Conservation (phyloP, 352 stramenopile genomes). For the Globisporangium spinosum region DNA sequence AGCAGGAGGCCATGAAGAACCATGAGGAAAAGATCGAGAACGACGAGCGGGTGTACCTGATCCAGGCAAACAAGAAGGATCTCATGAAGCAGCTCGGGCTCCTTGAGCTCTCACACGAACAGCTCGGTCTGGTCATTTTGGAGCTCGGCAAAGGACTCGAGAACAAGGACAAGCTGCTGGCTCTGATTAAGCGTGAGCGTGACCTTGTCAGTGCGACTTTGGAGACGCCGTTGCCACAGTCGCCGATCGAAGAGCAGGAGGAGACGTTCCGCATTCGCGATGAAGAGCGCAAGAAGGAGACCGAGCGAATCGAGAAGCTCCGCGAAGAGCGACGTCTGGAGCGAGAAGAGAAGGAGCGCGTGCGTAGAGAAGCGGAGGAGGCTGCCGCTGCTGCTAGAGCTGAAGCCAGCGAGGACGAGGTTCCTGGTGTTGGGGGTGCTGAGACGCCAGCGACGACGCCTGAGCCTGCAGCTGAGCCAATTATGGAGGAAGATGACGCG, state of each 20-base stretch:
- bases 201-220: conserved; percentile 17
- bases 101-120: conserved; percentile 46
- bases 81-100: conserved; percentile 61
- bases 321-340: conserved; percentile 42
- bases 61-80: conserved; percentile 35
- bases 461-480: conserved; percentile 12
- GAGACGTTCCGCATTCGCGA: conserved; percentile 48
- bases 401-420: conserved; percentile 12
- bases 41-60: conserved; percentile 44
- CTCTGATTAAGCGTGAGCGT: conserved; percentile 47
- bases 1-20: conserved; percentile 31
- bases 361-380: conserved; percentile 28
- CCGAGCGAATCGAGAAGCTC: conserved; percentile 45
- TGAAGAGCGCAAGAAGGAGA: conserved; percentile 47
- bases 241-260: conserved; percentile 46
- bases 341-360: conserved; percentile 24
- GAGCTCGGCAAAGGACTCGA: conserved; percentile 43
- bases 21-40: conserved; percentile 48
- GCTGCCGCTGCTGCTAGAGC: conserved; percentile 11
- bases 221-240: conserved; percentile 32
- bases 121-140: conserved; percentile 58
- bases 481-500: conserved; percentile 30
- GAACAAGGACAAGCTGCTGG: conserved; percentile 51
- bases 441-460: not conserved
- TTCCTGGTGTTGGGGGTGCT: conserved; percentile 3